Evolutionary conservation across 2,329 filamentous ascomycete species (phyloP).

Genomic region (Xylariaceae sp.): DNA sequence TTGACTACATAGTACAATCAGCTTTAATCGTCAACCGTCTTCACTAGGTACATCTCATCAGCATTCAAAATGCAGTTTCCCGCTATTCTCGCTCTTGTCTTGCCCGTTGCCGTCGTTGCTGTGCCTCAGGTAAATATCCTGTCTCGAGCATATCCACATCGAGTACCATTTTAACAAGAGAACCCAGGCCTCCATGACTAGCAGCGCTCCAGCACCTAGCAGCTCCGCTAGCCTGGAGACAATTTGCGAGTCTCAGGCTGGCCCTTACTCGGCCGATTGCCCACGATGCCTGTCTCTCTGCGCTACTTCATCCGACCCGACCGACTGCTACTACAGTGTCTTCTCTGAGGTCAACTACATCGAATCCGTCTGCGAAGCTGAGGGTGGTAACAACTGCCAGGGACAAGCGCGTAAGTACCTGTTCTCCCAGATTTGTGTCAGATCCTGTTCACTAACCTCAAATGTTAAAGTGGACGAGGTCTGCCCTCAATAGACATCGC

Average conservation of each 20-base stretch:
- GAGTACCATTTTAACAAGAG: too few species aligned
- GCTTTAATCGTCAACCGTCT: background rate
- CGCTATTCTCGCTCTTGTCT: conserved; percentile 12
- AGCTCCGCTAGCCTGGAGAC: conserved; percentile 13
- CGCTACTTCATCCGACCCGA: conserved; percentile 5
- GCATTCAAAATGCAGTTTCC: conserved; percentile 18
- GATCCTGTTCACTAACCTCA: too few species aligned
- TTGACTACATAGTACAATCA: too few species aligned
- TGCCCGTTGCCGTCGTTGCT: conserved; percentile 16
- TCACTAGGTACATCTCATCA: background rate
- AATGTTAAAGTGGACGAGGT: too few species aligned
- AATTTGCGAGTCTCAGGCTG: conserved; percentile 17
- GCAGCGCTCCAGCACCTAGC: conserved; percentile 9
- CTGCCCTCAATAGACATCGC: conserved; percentile 10
- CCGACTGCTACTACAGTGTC: conserved; percentile 18
- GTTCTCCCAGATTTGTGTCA: too few species aligned
- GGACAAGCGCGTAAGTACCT: conserved; percentile 8
- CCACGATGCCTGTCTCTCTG: conserved; percentile 18
- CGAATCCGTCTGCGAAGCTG: conserved; percentile 18
- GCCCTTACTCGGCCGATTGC: conserved; percentile 13
- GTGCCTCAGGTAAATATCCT: conserved; percentile 19
- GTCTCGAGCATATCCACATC: background rate
- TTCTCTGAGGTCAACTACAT: conserved; percentile 19
- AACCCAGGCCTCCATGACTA: conserved; percentile 15
- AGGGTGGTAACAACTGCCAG: conserved; percentile 18